A percentile compares a stretch with the other conserved stretches of the same genome.
Evolutionary conservation across 805 yeast genomes (phyloP).

Genomic region (Kregervanrija delftensis): DNA sequence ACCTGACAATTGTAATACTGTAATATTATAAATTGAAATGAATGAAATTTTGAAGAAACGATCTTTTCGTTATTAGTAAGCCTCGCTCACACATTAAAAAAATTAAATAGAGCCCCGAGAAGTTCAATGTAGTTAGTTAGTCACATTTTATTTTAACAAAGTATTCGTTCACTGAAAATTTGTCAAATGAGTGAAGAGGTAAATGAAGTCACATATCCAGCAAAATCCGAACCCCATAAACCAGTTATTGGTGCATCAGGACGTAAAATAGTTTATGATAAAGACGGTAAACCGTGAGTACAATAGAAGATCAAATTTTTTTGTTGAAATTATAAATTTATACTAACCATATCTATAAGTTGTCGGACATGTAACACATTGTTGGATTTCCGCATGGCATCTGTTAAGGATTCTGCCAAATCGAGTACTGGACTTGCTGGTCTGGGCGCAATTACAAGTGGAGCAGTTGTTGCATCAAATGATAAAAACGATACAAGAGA

Average conservation of each 20-base stretch:
- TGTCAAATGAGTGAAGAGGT: too few relatives aligned
- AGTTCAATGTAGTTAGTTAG: too few relatives aligned
- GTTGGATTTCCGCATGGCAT: constrained; percentile 69
- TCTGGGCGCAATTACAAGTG: constrained; percentile 13
- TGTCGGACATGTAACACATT: constrained; percentile 88
- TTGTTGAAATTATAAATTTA: not conserved
- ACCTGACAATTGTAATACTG: too few relatives aligned
- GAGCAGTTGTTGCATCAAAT: constrained; percentile 14
- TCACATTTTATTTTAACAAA: too few relatives aligned
- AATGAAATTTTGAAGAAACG: too few relatives aligned
- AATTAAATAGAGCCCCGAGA: too few relatives aligned
- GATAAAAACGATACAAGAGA: constrained; percentile 34
- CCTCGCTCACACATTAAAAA: too few relatives aligned
- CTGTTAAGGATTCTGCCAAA: constrained; percentile 16
- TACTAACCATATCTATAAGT: constrained; percentile 10
- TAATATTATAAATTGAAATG: too few relatives aligned
- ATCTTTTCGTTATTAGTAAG: too few relatives aligned
- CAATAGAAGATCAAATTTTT: not conserved
- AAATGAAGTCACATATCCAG: too few relatives aligned
- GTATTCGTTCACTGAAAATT: too few relatives aligned
- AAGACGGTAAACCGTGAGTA: constrained; percentile 90
- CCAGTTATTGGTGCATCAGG: constrained; percentile 56
- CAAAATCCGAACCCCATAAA: constrained; percentile 5
- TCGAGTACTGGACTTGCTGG: constrained; percentile 11
- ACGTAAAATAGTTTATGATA: constrained; percentile 65